Percentiles rank a stretch among this genome's conserved stretches.
phyloP scores from a whole-genome alignment of 352 stramenopile genomes.

The Phytophthora palmivora region DNA sequence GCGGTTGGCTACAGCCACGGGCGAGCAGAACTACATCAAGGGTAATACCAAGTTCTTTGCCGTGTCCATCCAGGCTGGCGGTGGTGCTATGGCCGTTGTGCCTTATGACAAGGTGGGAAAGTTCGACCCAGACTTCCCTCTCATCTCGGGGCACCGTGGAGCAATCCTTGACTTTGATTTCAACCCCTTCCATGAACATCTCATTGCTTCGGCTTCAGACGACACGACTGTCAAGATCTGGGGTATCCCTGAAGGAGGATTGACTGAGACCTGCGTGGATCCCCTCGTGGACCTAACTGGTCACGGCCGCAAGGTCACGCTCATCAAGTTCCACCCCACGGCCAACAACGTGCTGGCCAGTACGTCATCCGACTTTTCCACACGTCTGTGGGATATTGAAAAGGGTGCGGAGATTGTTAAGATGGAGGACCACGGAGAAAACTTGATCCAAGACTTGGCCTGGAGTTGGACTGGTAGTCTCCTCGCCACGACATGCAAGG shows the following conservation, averaged over 20 bases:
- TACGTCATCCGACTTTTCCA: conserved; percentile 95
- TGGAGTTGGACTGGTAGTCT: conserved; percentile 98
- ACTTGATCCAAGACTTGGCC: conserved; percentile 97
- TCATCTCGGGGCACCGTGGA: conserved; percentile 96
- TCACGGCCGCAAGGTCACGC: conserved; percentile 96
- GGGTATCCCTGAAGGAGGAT: conserved; percentile 95
- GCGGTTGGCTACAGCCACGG: conserved; percentile 95
- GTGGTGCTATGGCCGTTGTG: conserved; percentile 93
- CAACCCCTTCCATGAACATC: conserved; percentile 97
- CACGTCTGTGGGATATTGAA: conserved; percentile 99
- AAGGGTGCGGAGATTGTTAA: conserved; percentile 92
- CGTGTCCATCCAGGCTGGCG: conserved; percentile 92
- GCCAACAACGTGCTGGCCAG: conserved; percentile 97
- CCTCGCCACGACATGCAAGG: conserved; percentile 97
- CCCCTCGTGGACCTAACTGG: conserved; percentile 96
- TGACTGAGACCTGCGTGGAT: conserved; percentile 95
- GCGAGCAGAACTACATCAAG: conserved; percentile 99
- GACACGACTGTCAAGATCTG: conserved; percentile 99
- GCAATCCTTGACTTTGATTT: conserved; percentile 99
- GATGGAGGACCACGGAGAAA: conserved; percentile 85
- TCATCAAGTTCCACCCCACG: conserved; percentile 98
- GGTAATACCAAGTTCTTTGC: conserved; percentile 99
- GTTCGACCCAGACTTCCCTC: conserved; percentile 94
- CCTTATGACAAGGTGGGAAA: conserved; percentile 95
- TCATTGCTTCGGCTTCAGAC: conserved; percentile 96